phyloP scores from a whole-genome alignment of 2,329 filamentous ascomycete genomes.

The Phaeophleospora eucalypticola region DNA sequence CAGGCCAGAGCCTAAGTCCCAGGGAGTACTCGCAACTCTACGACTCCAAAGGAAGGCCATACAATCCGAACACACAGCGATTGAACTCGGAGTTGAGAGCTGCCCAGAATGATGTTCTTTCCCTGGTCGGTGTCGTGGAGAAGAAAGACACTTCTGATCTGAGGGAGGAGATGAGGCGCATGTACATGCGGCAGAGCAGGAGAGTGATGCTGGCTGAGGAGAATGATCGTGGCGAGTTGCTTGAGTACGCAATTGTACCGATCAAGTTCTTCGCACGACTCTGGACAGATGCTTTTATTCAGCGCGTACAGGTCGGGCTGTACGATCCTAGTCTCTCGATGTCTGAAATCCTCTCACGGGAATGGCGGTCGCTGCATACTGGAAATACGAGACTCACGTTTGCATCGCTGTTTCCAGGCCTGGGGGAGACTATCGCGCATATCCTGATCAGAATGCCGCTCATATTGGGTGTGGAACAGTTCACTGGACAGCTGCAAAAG shows the following conservation, averaged over 20 bases:
- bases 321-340: constrained; percentile 20
- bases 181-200: constrained; percentile 12
- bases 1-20: neutral
- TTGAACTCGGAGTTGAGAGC: constrained; percentile 40
- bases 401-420: constrained; percentile 17
- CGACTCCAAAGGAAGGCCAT: constrained; percentile 42
- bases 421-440: constrained; percentile 15
- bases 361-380: constrained; percentile 11
- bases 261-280: constrained; percentile 17
- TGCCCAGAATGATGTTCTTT: constrained; percentile 47
- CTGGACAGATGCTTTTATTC: constrained; percentile 21
- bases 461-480: constrained; percentile 17
- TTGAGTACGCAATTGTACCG: constrained; percentile 15
- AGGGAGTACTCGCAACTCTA: constrained; percentile 37
- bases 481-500: constrained; percentile 16
- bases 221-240: constrained; percentile 22
- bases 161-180: constrained; percentile 7
- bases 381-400: constrained; percentile 12
- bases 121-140: constrained; percentile 46
- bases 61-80: constrained; percentile 39
- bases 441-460: constrained; percentile 14
- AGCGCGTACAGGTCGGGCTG: constrained; percentile 23
- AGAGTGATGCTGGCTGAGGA: constrained; percentile 19
- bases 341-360: constrained; percentile 13
- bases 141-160: constrained; percentile 26